Conservation (phyloP, 73 alveolate genomes). For the Stentor roeselii region DNA sequence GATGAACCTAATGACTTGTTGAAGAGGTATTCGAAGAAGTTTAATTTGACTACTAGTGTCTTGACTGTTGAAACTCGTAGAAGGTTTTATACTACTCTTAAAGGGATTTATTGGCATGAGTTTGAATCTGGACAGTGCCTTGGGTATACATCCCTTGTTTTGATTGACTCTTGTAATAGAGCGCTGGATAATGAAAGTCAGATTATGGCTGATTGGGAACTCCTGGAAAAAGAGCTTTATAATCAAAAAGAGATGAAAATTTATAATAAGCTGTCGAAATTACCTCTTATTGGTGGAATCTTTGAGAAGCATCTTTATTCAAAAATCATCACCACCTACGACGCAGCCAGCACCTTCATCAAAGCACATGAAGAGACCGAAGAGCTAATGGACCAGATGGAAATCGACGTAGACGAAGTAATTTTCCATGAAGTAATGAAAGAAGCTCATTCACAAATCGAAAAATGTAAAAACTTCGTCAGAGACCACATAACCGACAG, state of each 20-base stretch:
- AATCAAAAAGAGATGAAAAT: background rate
- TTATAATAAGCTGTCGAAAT: background rate
- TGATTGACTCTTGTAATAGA: conserved; percentile 38
- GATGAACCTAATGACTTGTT: conserved; percentile 17
- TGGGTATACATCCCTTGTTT: conserved; percentile 19
- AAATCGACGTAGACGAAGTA: conserved; percentile 4
- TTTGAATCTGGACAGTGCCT: conserved; percentile 41
- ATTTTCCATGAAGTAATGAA: conserved; percentile 24
- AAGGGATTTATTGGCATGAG: conserved; percentile 47
- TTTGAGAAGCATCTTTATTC: background rate
- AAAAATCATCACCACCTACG: background rate
- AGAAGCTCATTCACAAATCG: conserved; percentile 23
- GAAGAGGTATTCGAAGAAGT: conserved; percentile 2
- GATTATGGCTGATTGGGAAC: conserved; percentile 27
- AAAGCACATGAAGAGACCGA: conserved; percentile 20
- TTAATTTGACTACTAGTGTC: conserved; percentile 6
- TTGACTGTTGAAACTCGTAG: conserved; percentile 35
- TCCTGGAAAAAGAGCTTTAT: conserved; percentile 4
- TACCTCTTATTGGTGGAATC: background rate
- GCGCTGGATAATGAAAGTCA: conserved; percentile 34
- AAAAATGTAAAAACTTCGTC: conserved; percentile 6
- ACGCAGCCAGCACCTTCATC: conserved; percentile 20
- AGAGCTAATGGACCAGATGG: conserved; percentile 25
- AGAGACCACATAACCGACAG: conserved; percentile 11
- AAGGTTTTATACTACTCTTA: conserved; percentile 35